Conservation (phyloP, 164 flowering plant genomes). For the Cinnamomum chago region DNA sequence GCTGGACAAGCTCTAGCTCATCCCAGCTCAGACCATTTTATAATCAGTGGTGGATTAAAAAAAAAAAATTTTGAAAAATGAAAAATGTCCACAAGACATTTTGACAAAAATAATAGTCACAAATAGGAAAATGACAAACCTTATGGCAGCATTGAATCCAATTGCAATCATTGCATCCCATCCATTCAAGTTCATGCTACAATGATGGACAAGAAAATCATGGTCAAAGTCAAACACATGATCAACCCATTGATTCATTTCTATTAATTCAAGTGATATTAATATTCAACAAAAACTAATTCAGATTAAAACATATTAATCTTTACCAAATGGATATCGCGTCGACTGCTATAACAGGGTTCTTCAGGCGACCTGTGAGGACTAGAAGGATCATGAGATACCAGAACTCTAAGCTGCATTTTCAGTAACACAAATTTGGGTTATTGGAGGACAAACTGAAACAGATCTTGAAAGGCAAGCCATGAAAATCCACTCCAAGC, state of each 20-base stretch:
- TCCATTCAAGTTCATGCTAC: constrained; percentile 69
- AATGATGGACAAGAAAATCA: constrained; percentile 2
- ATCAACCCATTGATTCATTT: too few relatives aligned
- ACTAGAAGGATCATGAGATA: constrained; percentile 14
- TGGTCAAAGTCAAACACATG: neutral
- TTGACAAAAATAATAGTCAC: too few relatives aligned
- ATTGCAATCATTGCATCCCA: constrained; percentile 62
- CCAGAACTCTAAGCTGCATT: constrained; percentile 19
- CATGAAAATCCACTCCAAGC: constrained; percentile 73
- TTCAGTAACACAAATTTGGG: neutral
- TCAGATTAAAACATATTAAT: too few relatives aligned
- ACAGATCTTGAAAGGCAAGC: constrained; percentile 52
- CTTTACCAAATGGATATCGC: constrained; percentile 18
- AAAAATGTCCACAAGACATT: too few relatives aligned
- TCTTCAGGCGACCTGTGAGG: constrained; percentile 11
- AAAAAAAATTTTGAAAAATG: too few relatives aligned
- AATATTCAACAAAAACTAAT: too few relatives aligned
- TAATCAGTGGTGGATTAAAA: too few relatives aligned
- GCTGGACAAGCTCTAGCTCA: neutral
- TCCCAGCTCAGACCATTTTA: too few relatives aligned
- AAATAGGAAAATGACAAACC: constrained; percentile 23
- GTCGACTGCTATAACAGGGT: constrained; percentile 14
- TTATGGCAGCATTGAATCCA: constrained; percentile 76
- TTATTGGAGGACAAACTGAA: constrained; percentile 37
- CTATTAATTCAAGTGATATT: neutral